Evolutionary conservation across 495 filamentous ascomycete genomes (phyloP).

Genomic region (Penicillium riverlandense): DNA sequence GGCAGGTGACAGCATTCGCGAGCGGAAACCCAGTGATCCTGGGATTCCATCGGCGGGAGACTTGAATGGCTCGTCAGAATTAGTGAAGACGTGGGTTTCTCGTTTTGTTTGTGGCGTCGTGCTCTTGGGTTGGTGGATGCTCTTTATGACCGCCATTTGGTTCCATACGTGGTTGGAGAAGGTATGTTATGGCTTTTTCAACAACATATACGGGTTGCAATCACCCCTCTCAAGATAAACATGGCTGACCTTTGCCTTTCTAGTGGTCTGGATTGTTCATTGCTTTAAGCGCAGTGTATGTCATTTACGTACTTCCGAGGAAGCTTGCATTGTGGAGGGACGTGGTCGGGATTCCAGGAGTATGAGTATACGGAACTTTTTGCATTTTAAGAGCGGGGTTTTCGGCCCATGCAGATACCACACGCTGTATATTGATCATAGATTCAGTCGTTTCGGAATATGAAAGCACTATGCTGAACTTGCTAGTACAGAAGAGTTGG

Average conservation of each 20-base stretch:
- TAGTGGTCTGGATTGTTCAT: slow-evolving; percentile 68
- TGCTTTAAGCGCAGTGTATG: slow-evolving; percentile 60
- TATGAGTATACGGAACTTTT: slow-evolving; percentile 29
- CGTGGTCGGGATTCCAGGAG: slow-evolving; percentile 69
- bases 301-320: slow-evolving; percentile 71
- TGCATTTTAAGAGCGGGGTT: background rate
- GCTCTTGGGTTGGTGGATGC: slow-evolving; percentile 79
- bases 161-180: slow-evolving; percentile 99
- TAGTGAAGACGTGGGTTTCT: slow-evolving; percentile 40
- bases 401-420: slow-evolving; percentile 7
- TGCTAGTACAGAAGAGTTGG: background rate
- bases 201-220: background rate
- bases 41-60: background rate
- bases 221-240: slow-evolving; percentile 4
- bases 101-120: slow-evolving; percentile 40
- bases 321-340: slow-evolving; percentile 53
- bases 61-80: slow-evolving; percentile 5
- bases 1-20: slow-evolving; percentile 25
- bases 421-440: slow-evolving; percentile 5
- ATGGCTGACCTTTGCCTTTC: slow-evolving; percentile 6
- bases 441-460: slow-evolving; percentile 1
- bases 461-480: background rate
- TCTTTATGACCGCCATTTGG: slow-evolving; percentile 95
- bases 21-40: slow-evolving; percentile 41
- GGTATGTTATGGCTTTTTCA: slow-evolving; percentile 36